Evolutionary conservation across 2,329 filamentous ascomycete species (phyloP).

Genomic region (Phialophora expanda): DNA sequence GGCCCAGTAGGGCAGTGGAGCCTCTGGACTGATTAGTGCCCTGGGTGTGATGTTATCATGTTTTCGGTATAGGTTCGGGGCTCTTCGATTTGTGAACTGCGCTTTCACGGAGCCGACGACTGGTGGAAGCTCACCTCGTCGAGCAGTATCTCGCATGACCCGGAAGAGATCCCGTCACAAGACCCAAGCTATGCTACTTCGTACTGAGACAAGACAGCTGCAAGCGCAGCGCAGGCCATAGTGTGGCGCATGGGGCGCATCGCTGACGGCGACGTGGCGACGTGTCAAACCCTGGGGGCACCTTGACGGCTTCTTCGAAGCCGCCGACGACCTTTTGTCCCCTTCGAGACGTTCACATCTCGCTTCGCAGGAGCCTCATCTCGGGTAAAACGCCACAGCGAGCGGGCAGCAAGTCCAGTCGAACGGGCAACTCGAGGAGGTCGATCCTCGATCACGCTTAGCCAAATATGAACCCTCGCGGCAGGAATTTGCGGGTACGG

Average conservation of each 20-base stretch:
- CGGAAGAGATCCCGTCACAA: neutral
- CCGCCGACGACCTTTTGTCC: conserved; percentile 6
- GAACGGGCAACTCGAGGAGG: conserved; percentile 31
- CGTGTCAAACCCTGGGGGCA: neutral
- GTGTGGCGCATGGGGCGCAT: neutral
- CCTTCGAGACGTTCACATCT: conserved; percentile 25
- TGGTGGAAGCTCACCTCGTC: neutral
- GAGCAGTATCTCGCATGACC: neutral
- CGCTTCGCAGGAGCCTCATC: conserved; percentile 30
- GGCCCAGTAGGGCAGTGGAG: too few species aligned
- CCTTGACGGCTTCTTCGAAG: neutral
- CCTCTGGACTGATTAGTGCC: neutral
- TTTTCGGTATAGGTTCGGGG: conserved; percentile 8
- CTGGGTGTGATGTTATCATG: neutral
- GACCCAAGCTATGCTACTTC: neutral
- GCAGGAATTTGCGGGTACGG: neutral
- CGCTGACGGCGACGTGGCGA: neutral
- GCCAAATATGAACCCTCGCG: neutral
- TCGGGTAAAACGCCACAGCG: conserved; percentile 30
- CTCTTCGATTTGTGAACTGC: neutral
- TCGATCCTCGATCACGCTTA: conserved; percentile 34
- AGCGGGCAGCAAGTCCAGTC: conserved; percentile 24
- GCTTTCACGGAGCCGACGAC: neutral
- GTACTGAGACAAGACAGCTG: neutral
- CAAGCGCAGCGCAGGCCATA: neutral